phyloP scores from a whole-genome alignment of 2,329 filamentous ascomycete genomes.

The Ascochyta fabae region DNA sequence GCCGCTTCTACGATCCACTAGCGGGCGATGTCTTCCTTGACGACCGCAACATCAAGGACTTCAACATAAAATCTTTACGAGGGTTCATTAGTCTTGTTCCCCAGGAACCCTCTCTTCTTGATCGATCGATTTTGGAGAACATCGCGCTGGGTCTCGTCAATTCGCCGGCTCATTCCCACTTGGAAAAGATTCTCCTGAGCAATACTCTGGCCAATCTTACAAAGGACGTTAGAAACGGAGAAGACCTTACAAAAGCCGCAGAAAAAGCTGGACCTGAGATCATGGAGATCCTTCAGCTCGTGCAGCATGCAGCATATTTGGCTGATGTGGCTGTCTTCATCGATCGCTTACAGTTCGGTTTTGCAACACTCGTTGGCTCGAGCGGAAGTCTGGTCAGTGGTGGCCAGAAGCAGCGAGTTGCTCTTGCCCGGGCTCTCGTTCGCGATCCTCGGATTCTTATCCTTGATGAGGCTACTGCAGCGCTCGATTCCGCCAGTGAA shows the following conservation, averaged over 20 bases:
- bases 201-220: conserved; percentile 60
- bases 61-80: conserved; percentile 48
- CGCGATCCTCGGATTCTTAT: conserved; percentile 64
- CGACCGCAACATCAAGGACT: conserved; percentile 55
- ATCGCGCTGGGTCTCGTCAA: conserved; percentile 59
- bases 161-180: conserved; percentile 45
- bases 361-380: conserved; percentile 59
- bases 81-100: conserved; percentile 54
- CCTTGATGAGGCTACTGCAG: conserved; percentile 67
- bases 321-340: conserved; percentile 68
- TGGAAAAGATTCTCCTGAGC: conserved; percentile 58
- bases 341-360: conserved; percentile 57
- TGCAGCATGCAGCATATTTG: conserved; percentile 59
- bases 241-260: conserved; percentile 49
- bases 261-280: conserved; percentile 27
- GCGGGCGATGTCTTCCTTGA: conserved; percentile 64
- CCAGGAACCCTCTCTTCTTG: conserved; percentile 59
- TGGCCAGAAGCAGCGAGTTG: conserved; percentile 65
- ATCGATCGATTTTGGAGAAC: conserved; percentile 61
- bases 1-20: conserved; percentile 51
- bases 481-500: conserved; percentile 66
- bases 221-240: conserved; percentile 58
- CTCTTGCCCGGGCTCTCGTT: conserved; percentile 63
- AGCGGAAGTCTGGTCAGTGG: conserved; percentile 64
- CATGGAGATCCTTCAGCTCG: conserved; percentile 58